Evolutionary conservation across 2,329 filamentous ascomycete genomes (phyloP), one percentile per base, ranked within the genome.

Genomic region (Fusarium devonianum): DNA sequence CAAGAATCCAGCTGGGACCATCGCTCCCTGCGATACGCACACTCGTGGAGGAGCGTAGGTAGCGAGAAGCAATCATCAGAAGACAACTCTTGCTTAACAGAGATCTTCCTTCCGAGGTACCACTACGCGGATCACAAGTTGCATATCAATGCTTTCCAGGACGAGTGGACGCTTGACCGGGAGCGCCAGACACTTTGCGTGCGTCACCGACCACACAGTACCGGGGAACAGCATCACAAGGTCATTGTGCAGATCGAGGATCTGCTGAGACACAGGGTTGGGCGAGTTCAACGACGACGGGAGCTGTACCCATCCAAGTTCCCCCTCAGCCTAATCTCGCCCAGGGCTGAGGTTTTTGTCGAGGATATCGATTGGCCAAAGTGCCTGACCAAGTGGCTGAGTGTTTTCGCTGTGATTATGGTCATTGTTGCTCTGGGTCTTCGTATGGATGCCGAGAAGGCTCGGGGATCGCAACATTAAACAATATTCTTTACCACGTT

Each of bases 71-170:
- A 65, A 3, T 36, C 56, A 6, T 26, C 16, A 0, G 28, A 43
- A 10, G 59, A 67, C 11, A 69, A 59, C 11, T 22, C 59, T 3
- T 34, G 45, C 5, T 16, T 68, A 12, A 75, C 73, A 1, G 73
- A 75, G 46, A 62, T 75, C 11, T 75, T 70, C 23, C 55, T 75
- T 21, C 73, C 73, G 1, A 55, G 52, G 8, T 75, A 75, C 21
- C 73, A 75, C 56, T 75, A 72, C 28, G 63, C 53, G 1, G 45
- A 33, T 2, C 63, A 69, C 40, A 51, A 67, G 11, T 40, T 72
- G 23, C 46, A 57, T 3, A 44, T 72, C 14, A 46, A 51, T 5
- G 46, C 69, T 14, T 65, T 56, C 12, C 62, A 66, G n/a, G 70
- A 62, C 5, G 64, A 67, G 12, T 72, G 69, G 67, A 61, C 62